Conservation (phyloP, 805 yeast genomes). For the Diddensiella transvaalensis region DNA sequence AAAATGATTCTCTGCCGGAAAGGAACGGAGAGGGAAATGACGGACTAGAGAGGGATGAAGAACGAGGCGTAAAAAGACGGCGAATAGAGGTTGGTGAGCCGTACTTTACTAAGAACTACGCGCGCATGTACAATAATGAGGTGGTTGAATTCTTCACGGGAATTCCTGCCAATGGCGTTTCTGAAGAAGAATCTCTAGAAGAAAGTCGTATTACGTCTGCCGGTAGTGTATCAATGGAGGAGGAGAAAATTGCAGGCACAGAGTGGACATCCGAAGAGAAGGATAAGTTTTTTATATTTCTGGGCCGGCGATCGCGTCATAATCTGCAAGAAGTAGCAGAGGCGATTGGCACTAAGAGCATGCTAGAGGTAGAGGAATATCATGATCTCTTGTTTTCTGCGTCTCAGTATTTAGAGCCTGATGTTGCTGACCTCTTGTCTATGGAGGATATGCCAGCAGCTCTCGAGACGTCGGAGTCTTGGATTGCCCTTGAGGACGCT, state of each 20-base stretch:
- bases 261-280: slow-evolving; percentile 26
- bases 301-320: slow-evolving; percentile 26
- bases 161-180: background rate
- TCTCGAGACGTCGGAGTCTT: slow-evolving; percentile 23
- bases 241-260: slow-evolving; percentile 9
- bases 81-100: background rate
- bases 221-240: background rate
- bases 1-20: too few relatives aligned
- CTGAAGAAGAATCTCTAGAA: background rate
- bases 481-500: slow-evolving; percentile 22
- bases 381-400: slow-evolving; percentile 18
- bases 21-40: background rate
- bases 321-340: slow-evolving; percentile 22
- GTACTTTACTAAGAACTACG: slow-evolving; percentile 11
- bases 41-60: background rate
- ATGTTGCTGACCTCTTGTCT: slow-evolving; percentile 1
- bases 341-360: slow-evolving; percentile 22
- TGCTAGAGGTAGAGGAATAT: slow-evolving; percentile 26
- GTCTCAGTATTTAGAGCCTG: background rate
- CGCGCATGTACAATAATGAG: slow-evolving; percentile 13
- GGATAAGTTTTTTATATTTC: slow-evolving; percentile 21
- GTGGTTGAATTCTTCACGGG: slow-evolving; percentile 12
- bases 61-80: background rate
- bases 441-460: slow-evolving; percentile 25
- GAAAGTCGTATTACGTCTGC: background rate